Conservation (phyloP, 2,329 filamentous ascomycete genomes). For the Xylariaceae sp. region DNA sequence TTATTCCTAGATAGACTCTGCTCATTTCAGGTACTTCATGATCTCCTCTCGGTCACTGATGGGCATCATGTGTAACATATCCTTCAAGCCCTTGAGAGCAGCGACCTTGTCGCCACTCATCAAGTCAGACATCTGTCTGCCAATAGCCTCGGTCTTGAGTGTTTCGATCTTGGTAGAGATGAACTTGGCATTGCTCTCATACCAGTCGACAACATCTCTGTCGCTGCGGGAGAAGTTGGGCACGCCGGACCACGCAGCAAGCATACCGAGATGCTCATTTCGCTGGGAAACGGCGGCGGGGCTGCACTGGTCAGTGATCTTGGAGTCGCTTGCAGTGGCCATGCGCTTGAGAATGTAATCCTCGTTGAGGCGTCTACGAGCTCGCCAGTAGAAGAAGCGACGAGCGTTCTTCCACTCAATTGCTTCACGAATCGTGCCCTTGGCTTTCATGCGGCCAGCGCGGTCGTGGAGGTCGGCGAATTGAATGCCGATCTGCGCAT, state of each 20-base stretch:
- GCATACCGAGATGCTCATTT: conserved; percentile 64
- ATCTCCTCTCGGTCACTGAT: conserved; percentile 84
- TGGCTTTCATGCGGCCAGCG: conserved; percentile 95
- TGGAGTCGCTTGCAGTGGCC: conserved; percentile 41
- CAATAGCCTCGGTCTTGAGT: conserved; percentile 69
- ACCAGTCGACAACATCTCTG: conserved; percentile 84
- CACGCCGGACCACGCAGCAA: conserved; percentile 80
- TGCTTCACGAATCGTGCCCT: conserved; percentile 82
- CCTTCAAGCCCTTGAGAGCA: conserved; percentile 78
- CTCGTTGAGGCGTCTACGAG: conserved; percentile 93
- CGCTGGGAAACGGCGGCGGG: conserved; percentile 47
- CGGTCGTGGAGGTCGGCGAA: conserved; percentile 98
- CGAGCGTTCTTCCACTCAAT: conserved; percentile 85
- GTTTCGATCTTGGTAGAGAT: conserved; percentile 81
- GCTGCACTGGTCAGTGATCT: conserved; percentile 27
- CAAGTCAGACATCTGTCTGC: conserved; percentile 43
- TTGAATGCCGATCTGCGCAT: conserved; percentile 91
- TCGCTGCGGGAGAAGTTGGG: conserved; percentile 75
- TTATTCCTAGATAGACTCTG: too few species aligned
- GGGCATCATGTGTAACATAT: conserved; percentile 81
- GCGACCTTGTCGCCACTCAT: conserved; percentile 55
- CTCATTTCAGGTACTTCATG: conserved; percentile 54
- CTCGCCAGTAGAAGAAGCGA: conserved; percentile 99
- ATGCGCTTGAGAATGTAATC: conserved; percentile 96
- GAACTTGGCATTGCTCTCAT: conserved; percentile 85